Base-by-base conservation (phyloP, 441 rosid species). In the Rhodomyrtus psidioides region DNA sequence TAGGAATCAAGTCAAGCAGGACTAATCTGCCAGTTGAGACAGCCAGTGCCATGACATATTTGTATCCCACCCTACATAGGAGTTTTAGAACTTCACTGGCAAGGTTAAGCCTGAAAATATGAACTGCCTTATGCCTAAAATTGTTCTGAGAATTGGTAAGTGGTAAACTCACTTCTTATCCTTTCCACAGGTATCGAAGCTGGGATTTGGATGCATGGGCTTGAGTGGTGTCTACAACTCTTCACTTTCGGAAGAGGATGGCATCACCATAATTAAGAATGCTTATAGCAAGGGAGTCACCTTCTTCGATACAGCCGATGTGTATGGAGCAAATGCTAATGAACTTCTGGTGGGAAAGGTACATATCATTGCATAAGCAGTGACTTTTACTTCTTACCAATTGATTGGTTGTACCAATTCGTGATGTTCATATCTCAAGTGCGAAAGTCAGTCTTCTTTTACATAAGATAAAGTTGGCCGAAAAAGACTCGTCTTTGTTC, bases 231-330 rank as follows among this genome's bases (percentile, higher is more conserved):
- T 53, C 10, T 93, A 94, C 90, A 90, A 87, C 87, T 83, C 90
- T 70, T 92, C 94, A 3, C 27, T 92, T 16, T 39, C 93, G 7
- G 93, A 92, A 55, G 93, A 91, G 74, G 91, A 88, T 15, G 92
- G 88, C 15, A 89, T 93, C 57, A 21, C 91, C 54, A 82, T 93
- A 55, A 59, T 92, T 39, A 90, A 84, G 85, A 62, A 88, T 26
- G 93, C 93, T 28, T 92, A 90, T 79, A 59, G 34, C 49, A 89
- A 85, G 75, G 96, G 95, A 70, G 88, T 94, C 89, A 93, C 94
- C 46, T 91, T 94, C 85, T 94, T 94, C 9, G 94, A 93, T 86
- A 91, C 94, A n/a, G 91, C 96, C 55, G 95, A 94, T 89, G 75
- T 74, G 0, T 93, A 92, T 60, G 94, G 94, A 89, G 54, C 89